These are phyloP conservation scores for Chytridiales sp. DNA, from an alignment of 371 early-diverging fungal genomes.

Conservation along the genomic window DNA sequence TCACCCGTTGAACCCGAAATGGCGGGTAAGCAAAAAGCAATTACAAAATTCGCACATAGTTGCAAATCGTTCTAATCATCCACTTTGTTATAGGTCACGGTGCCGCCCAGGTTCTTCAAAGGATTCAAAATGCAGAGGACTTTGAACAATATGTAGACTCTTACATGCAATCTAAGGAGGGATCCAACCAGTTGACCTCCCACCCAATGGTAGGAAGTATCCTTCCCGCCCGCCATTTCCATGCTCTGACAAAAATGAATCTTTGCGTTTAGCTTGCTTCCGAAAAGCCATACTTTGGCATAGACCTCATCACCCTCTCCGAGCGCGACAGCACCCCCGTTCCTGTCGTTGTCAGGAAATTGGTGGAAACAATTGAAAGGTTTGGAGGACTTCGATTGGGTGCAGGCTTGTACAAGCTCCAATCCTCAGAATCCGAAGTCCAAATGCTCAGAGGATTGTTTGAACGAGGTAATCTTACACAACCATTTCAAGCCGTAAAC, in stretches of 20 bases:
- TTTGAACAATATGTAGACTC: slow-evolving; percentile 25
- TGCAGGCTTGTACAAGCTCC: slow-evolving; percentile 79
- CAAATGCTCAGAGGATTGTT: slow-evolving; percentile 65
- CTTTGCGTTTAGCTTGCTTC: slow-evolving; percentile 55
- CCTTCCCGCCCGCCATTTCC: neutral
- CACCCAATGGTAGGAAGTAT: slow-evolving; percentile 11
- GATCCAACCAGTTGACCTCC: slow-evolving; percentile 27
- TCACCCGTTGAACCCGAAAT: slow-evolving; percentile 44
- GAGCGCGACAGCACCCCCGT: slow-evolving; percentile 64
- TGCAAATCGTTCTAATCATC: neutral
- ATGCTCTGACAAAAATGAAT: slow-evolving; percentile 42
- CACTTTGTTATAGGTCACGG: slow-evolving; percentile 6
- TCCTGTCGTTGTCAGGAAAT: slow-evolving; percentile 70
- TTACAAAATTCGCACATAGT: too few species aligned
- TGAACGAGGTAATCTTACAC: slow-evolving; percentile 55
- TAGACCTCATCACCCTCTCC: slow-evolving; percentile 54
- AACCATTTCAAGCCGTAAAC: too few species aligned
- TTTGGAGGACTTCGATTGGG: slow-evolving; percentile 41
- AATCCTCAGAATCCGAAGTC: slow-evolving; percentile 69
- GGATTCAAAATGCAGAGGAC: slow-evolving; percentile 52
- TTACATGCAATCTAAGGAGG: slow-evolving; percentile 23
- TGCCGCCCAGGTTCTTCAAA: slow-evolving; percentile 42
- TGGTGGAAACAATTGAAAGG: slow-evolving; percentile 71
- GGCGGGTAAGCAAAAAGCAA: slow-evolving; percentile 1
- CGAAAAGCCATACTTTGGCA: slow-evolving; percentile 68